Percentiles rank a stretch among this genome's conserved stretches.
phyloP scores from a whole-genome alignment of 768 basidiomycete genomes.

The Phylloporus sp. region DNA sequence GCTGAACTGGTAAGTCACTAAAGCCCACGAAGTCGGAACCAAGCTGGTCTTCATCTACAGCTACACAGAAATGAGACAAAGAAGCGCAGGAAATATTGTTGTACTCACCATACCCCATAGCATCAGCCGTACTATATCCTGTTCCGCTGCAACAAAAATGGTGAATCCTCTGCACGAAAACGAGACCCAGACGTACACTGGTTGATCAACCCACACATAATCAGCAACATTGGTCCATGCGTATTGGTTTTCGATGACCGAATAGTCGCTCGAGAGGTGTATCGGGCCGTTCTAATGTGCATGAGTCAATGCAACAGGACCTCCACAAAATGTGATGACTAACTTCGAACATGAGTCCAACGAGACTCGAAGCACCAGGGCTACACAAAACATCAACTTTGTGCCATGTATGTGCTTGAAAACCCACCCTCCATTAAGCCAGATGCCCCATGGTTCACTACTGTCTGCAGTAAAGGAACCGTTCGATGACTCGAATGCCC shows the following conservation, averaged over 20 bases:
- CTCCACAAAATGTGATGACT: conserved; percentile 7
- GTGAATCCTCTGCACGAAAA: not conserved
- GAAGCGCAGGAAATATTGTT: not conserved
- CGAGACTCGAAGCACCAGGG: conserved; percentile 70
- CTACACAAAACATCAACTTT: conserved; percentile 34
- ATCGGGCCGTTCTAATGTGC: conserved; percentile 65
- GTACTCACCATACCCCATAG: conserved; percentile 53
- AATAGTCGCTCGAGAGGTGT: conserved; percentile 49
- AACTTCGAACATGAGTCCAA: conserved; percentile 62
- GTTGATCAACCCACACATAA: conserved; percentile 73
- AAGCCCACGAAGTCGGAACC: conserved; percentile 45
- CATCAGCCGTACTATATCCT: conserved; percentile 64
- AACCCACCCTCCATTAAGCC: conserved; percentile 70
- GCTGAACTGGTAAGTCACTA: not conserved
- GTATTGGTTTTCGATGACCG: conserved; percentile 46
- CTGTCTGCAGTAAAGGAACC: conserved; percentile 50
- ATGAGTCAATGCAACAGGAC: conserved; percentile 28
- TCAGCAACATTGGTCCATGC: conserved; percentile 62
- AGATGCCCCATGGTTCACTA: conserved; percentile 64
- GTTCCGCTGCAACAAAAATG: conserved; percentile 39
- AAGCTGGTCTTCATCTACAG: conserved; percentile 63
- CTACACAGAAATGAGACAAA: conserved; percentile 21
- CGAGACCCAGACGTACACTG: conserved; percentile 40
- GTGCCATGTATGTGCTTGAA: not conserved
- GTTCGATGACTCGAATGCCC: conserved; percentile 52